Conservation (phyloP, 495 filamentous ascomycete species). For the Clohesyomyces aquaticus region DNA sequence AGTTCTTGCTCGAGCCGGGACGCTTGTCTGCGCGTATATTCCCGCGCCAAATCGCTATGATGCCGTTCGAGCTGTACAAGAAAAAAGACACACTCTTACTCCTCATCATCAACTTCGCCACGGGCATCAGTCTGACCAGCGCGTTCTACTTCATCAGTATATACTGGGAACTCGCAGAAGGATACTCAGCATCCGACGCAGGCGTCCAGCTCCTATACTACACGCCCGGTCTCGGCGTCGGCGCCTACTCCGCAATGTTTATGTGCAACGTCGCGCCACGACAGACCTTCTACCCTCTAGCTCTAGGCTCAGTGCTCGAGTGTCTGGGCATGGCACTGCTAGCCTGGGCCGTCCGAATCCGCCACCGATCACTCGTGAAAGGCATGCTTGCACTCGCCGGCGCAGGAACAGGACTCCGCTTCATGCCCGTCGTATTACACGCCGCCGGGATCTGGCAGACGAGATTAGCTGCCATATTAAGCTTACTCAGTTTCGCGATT, state of each 20-base stretch:
- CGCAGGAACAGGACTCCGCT: conserved; percentile 56
- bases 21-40: conserved; percentile 49
- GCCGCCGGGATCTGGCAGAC: conserved; percentile 58
- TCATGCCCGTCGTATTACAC: conserved; percentile 58
- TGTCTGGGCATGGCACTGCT: conserved; percentile 55
- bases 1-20: conserved; percentile 59
- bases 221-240: conserved; percentile 53
- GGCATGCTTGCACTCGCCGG: conserved; percentile 65
- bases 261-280: conserved; percentile 60
- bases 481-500: conserved; percentile 55
- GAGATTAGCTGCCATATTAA: conserved; percentile 56
- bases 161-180: conserved; percentile 61
- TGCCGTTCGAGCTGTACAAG: conserved; percentile 57
- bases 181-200: conserved; percentile 51
- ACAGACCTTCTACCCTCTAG: conserved; percentile 58
- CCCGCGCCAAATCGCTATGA: conserved; percentile 57
- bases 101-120: conserved; percentile 57
- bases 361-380: conserved; percentile 52
- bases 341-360: conserved; percentile 52
- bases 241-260: conserved; percentile 59
- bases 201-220: conserved; percentile 58
- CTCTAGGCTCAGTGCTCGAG: conserved; percentile 54
- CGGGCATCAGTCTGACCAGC: conserved; percentile 53
- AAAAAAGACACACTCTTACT: conserved; percentile 58
- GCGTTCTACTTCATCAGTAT: conserved; percentile 66